Evolutionary conservation across 305 asterid genomes (phyloP), one percentile per base, ranked within the genome.

Genomic region (Nicotiana rustica): DNA sequence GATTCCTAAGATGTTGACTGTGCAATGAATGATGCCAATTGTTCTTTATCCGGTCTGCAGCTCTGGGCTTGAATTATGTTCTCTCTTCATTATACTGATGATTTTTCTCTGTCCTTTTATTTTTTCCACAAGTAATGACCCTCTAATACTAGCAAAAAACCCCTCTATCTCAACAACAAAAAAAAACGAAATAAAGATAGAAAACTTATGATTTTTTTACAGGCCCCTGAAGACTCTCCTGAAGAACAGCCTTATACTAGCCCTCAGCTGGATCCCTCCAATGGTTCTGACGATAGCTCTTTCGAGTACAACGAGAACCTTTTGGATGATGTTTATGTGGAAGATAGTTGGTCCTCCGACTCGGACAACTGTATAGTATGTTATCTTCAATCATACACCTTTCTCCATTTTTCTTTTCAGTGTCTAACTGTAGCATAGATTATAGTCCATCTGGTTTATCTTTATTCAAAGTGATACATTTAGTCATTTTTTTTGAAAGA

Each of bases 161-260:
- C 77, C 41, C 80, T 6, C 25, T n/a, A 12, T 17, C 12, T 67
- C 59, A 25, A 15, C 75, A 82, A 21, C 29, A 31, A 31, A 0
- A 38, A 18, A 31, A 38, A 10, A 66, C 10, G 0, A 35, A 41
- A 44, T 76, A 6, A 65, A 31, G 62, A n/a, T 10, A 49, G 56
- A 15, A 56, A n/a, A 41, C 57, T 77, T 49, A 38, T 78, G 15
- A 78, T 78, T 52, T 77, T 17, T 25, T 84, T 29, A 19, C 93
- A 94, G 97, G 86, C 88, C 84, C 93, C 92, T 81, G 94, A 90
- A 73, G 91, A 89, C 19, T 89, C 94, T 85, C 90, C 92, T 52
- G 82, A 79, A 64, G 76, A 79, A 79, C 82, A 67, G 71, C 60
- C 57, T 25, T 41, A 59, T 64, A 52, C 60, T 52, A 62, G 52